Percentiles rank a stretch among this genome's conserved stretches.
Evolutionary conservation across 164 flowering plant species (phyloP).

Genomic region (Nelumbo lutea): DNA sequence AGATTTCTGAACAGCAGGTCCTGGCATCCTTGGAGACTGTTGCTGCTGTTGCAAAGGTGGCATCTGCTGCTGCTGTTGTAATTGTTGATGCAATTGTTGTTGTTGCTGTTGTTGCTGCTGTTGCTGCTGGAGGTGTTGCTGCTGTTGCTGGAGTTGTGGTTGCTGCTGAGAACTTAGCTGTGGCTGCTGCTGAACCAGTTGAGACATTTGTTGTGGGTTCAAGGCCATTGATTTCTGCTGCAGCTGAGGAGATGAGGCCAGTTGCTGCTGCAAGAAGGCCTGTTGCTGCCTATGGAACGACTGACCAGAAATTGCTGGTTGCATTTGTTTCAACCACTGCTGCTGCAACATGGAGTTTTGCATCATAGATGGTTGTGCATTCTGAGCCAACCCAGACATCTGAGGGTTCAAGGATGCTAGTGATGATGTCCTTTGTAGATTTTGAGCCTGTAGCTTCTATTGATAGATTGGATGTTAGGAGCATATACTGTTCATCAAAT

Average conservation of each 20-base stretch:
- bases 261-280: conserved; percentile 60
- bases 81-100: conserved; percentile 35
- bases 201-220: conserved; percentile 54
- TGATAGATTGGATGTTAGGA: conserved; percentile 11
- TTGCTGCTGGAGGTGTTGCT: conserved; percentile 29
- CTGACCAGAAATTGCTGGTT: conserved; percentile 50
- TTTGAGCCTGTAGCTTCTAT: conserved; percentile 58
- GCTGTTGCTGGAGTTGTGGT: conserved; percentile 31
- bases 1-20: conserved; percentile 65
- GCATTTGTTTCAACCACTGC: conserved; percentile 80
- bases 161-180: conserved; percentile 25
- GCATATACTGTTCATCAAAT: neutral
- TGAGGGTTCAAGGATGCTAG: conserved; percentile 68
- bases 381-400: conserved; percentile 69
- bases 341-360: conserved; percentile 70
- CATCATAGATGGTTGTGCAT: conserved; percentile 63
- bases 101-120: conserved; percentile 30
- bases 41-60: conserved; percentile 46
- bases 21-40: conserved; percentile 70
- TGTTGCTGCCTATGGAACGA: conserved; percentile 57
- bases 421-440: conserved; percentile 55
- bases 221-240: conserved; percentile 51
- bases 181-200: conserved; percentile 27
- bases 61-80: conserved; percentile 32
- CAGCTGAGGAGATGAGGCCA: conserved; percentile 55